Percentiles rank a stretch among this genome's conserved stretches.
These are phyloP conservation scores for Gracilaria gracilis DNA, from an alignment of 23 red algal species.

Conservation along the genomic window DNA sequence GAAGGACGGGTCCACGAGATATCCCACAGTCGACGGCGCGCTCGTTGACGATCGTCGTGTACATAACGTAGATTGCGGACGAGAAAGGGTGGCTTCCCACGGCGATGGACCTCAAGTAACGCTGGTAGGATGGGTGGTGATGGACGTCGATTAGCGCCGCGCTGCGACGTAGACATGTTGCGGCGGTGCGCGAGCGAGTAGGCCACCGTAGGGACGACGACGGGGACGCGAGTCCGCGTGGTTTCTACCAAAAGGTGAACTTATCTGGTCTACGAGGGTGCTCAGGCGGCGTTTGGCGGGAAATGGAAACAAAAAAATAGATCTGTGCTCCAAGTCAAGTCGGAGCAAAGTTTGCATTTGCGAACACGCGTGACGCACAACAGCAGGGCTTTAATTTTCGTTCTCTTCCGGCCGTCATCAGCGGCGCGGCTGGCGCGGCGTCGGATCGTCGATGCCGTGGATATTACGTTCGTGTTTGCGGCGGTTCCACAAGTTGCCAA, in stretches of 20 bases:
- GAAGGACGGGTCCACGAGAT: conserved; percentile 24
- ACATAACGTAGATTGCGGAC: conserved; percentile 66
- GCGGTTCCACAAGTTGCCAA: conserved; percentile 57
- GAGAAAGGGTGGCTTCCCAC: conserved; percentile 55
- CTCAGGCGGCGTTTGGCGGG: too few species aligned
- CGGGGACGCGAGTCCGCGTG: too few species aligned
- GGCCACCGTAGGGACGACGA: too few species aligned
- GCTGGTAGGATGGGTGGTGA: conserved; percentile 17
- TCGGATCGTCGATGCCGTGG: conserved; percentile 12
- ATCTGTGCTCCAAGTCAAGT: background rate
- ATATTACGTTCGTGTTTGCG: conserved; percentile 41
- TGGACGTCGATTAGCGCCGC: background rate
- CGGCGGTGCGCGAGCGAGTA: too few species aligned
- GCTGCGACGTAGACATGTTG: background rate
- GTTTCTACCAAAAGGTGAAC: too few species aligned
- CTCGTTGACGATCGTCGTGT: conserved; percentile 3
- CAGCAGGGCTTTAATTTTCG: too few species aligned
- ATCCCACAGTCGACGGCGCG: conserved; percentile 40
- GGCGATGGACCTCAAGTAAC: conserved; percentile 32
- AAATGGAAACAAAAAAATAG: background rate
- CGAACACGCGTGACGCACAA: too few species aligned
- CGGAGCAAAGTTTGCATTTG: background rate
- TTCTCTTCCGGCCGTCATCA: too few species aligned
- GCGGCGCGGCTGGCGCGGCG: background rate
- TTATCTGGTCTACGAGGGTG: too few species aligned